Evolutionary conservation across 108 stramenopile genomes (phyloP).

Genomic region (Mayamaea pseudoterrestris): DNA sequence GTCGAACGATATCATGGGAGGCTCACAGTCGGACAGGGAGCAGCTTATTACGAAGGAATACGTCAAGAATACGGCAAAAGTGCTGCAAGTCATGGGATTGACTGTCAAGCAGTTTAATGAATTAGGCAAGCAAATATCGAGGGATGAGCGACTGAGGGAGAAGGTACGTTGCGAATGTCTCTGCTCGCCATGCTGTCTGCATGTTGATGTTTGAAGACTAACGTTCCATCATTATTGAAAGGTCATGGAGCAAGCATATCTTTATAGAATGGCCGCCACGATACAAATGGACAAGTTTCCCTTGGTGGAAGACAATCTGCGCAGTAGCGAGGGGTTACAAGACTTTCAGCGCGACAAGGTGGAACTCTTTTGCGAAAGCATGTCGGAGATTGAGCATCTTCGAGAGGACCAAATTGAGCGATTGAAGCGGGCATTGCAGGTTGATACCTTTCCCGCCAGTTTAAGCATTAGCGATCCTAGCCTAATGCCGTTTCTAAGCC

Average conservation of each 20-base stretch:
- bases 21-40: no score
- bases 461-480: slow-evolving; percentile 45
- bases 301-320: slow-evolving; percentile 27
- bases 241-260: slow-evolving; percentile 68
- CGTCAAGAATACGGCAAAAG: slow-evolving; percentile 26
- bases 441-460: slow-evolving; percentile 38
- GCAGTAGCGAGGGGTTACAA: slow-evolving; percentile 8
- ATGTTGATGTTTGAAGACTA: no score
- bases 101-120: slow-evolving; percentile 57
- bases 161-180: slow-evolving; percentile 25
- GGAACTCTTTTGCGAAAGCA: slow-evolving; percentile 43
- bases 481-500: slow-evolving; percentile 38
- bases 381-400: slow-evolving; percentile 52
- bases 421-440: slow-evolving; percentile 24
- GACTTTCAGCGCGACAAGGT: slow-evolving; percentile 26
- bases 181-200: no score
- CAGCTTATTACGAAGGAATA: slow-evolving; percentile 30
- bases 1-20: no score
- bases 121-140: slow-evolving; percentile 35
- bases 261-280: slow-evolving; percentile 51
- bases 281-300: slow-evolving; percentile 42
- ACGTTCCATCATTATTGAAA: no score
- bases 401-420: slow-evolving; percentile 37
- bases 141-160: slow-evolving; percentile 32
- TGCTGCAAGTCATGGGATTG: slow-evolving; percentile 47